These are phyloP conservation scores for Anthoceros angustus DNA, from an alignment of 225 moss, liverwort and hornwort species.

Conservation along the genomic window DNA sequence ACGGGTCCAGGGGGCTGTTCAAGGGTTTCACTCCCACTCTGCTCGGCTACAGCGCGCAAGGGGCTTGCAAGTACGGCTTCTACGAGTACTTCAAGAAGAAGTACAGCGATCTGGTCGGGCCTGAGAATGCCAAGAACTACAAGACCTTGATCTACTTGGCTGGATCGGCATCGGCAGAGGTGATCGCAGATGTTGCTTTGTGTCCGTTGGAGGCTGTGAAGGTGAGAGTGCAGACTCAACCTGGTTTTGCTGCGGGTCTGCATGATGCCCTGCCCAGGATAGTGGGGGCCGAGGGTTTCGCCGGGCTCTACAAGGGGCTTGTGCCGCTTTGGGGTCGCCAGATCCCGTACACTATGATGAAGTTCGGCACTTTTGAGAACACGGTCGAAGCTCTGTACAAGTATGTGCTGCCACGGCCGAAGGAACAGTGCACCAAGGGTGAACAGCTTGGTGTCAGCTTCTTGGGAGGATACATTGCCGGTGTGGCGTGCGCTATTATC, in stretches of 20 bases:
- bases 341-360: slow-evolving; percentile 98
- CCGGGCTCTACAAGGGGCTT: slow-evolving; percentile 52
- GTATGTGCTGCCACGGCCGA: slow-evolving; percentile 35
- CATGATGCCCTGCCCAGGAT: slow-evolving; percentile 65
- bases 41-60: slow-evolving; percentile 53
- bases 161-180: slow-evolving; percentile 52
- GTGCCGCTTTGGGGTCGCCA: slow-evolving; percentile 77
- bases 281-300: slow-evolving; percentile 39
- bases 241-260: slow-evolving; percentile 55
- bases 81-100: slow-evolving; percentile 84
- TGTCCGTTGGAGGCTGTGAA: slow-evolving; percentile 81
- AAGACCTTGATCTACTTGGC: slow-evolving; percentile 53
- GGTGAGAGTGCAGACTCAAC: slow-evolving; percentile 75
- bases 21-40: slow-evolving; percentile 74
- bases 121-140: slow-evolving; percentile 33
- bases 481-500: slow-evolving; percentile 68
- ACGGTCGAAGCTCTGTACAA: slow-evolving; percentile 59
- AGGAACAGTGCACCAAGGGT: slow-evolving; percentile 23
- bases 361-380: slow-evolving; percentile 75
- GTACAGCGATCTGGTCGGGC: slow-evolving; percentile 42
- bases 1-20: slow-evolving; percentile 38
- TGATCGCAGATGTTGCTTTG: slow-evolving; percentile 58
- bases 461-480: slow-evolving; percentile 76
- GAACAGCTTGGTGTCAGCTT: slow-evolving; percentile 76
- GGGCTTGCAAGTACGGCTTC: slow-evolving; percentile 73